Percentiles rank a stretch among this genome's conserved stretches.
Conservation (phyloP, 176 grass and related monocot species). For the Eremochloa ophiuroides region DNA sequence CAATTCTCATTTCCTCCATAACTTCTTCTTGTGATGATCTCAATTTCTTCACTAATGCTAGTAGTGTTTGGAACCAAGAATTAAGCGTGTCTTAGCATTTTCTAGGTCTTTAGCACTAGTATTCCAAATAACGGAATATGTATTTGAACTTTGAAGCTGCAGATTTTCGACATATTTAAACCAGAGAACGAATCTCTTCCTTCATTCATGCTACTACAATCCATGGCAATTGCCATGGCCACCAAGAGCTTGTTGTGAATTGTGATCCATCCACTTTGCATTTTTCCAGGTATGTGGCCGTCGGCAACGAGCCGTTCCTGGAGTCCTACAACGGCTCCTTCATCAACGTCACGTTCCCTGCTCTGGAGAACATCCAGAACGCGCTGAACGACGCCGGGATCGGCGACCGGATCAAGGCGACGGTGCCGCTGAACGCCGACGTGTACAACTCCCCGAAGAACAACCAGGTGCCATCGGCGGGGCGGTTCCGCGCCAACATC, state of each 20-base stretch:
- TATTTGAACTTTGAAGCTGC: background rate
- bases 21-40: no score
- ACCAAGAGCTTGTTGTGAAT: background rate
- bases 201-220: background rate
- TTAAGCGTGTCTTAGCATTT: background rate
- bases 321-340: conserved; percentile 52
- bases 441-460: conserved; percentile 41
- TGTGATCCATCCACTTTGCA: no score
- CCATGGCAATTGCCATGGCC: background rate
- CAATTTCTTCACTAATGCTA: background rate
- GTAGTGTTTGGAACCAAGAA: background rate
- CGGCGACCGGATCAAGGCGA: conserved; percentile 58
- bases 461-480: conserved; percentile 50
- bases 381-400: conserved; percentile 60
- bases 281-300: conserved; percentile 53
- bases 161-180: background rate
- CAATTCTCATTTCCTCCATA: no score
- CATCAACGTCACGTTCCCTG: conserved; percentile 53
- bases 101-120: no score
- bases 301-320: conserved; percentile 73
- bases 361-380: conserved; percentile 58
- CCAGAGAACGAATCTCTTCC: background rate
- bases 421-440: conserved; percentile 68
- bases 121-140: no score
- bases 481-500: conserved; percentile 48